A percentile compares a stretch with the other conserved stretches of the same genome.
These are phyloP conservation scores for Purpureocillium takamizusanense DNA, from an alignment of 2,329 filamentous ascomycete species.

Conservation along the genomic window DNA sequence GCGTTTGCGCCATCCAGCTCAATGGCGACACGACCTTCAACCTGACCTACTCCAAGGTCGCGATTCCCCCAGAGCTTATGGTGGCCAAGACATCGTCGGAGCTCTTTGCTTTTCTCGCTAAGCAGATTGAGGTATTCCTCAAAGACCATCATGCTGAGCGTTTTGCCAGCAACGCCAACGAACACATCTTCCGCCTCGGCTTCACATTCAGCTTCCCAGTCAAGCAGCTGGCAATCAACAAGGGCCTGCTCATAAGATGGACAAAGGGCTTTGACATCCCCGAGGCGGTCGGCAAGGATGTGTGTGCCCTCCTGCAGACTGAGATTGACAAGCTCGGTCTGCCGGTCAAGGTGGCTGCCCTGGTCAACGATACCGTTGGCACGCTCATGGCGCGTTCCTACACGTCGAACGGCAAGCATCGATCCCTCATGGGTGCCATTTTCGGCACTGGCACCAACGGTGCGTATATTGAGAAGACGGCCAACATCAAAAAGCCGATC, in stretches of 20 bases:
- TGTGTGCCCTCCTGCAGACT: conserved; percentile 78
- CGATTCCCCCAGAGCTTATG: conserved; percentile 88
- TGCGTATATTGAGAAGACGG: conserved; percentile 88
- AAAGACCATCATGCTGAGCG: conserved; percentile 80
- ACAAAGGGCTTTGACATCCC: conserved; percentile 97
- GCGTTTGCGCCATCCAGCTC: conserved; percentile 88
- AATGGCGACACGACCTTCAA: conserved; percentile 94
- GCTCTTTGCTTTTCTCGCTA: conserved; percentile 85
- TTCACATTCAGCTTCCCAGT: conserved; percentile 99
- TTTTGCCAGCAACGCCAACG: conserved; percentile 64
- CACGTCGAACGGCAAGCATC: conserved; percentile 77
- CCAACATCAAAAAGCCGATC: conserved; percentile 72
- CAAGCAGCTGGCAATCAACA: conserved; percentile 89
- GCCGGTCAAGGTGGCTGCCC: conserved; percentile 86
- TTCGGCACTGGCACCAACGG: conserved; percentile 98
- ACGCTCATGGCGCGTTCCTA: conserved; percentile 97
- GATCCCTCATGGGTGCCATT: conserved; percentile 87
- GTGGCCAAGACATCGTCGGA: conserved; percentile 75
- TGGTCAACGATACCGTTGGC: conserved; percentile 96
- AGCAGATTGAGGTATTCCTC: conserved; percentile 85
- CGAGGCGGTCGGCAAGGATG: conserved; percentile 90
- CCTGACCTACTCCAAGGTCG: conserved; percentile 84
- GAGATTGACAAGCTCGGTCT: conserved; percentile 83
- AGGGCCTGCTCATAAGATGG: conserved; percentile 89
- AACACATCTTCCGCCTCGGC: conserved; percentile 85